Evolutionary conservation across 805 yeast species (phyloP), one percentile per base, ranked within the genome.

Genomic region (Vanderwaltozyma yarrowii): DNA sequence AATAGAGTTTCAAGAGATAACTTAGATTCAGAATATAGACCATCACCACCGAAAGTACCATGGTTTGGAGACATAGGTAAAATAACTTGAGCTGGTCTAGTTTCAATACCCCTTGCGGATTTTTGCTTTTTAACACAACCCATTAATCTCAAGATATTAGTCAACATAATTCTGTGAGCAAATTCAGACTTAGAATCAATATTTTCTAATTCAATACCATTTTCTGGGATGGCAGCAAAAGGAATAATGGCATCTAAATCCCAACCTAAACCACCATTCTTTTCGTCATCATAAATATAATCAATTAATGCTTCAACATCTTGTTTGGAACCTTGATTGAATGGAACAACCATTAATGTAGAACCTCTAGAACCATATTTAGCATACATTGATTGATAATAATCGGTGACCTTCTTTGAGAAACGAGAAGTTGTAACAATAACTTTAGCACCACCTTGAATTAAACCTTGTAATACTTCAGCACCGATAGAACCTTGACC

Each of bases 401-500:
- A 89, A 66, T 92, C 97, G 39, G 97, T 88, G 35, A 86, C 95
- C 62, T 80, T 75, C 70, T 85, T 84, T 46, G 95, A 83, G 74
- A 82, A 92, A 64, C 96, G 76, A 20, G 96, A 87, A 37, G 99
- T 92, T 34, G 99, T 92, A 40, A 89, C 95, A 58, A 92, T 70
- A 52, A 88, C 96, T 64, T 82, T 85, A 34, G 98, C 97, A 71
- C 99, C 99, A 67, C 98, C 98, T 57, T 89, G 78, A 40, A 92
- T 71, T 59, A 92, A 71, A 48, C 98, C 98, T 69, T 85, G 94
- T 60, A 92, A 72, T 50, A 92, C 76, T 65, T 92, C 96, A 44
- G 96, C 96, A 69, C 97, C 98, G 58, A 92, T 92, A 36, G 98
- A 92, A 39, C 97, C 98, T 35, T 85, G 88, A 71, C 98, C 98